Base-by-base conservation (phyloP, 352 stramenopile species). In the Achlya hypogyna region DNA sequence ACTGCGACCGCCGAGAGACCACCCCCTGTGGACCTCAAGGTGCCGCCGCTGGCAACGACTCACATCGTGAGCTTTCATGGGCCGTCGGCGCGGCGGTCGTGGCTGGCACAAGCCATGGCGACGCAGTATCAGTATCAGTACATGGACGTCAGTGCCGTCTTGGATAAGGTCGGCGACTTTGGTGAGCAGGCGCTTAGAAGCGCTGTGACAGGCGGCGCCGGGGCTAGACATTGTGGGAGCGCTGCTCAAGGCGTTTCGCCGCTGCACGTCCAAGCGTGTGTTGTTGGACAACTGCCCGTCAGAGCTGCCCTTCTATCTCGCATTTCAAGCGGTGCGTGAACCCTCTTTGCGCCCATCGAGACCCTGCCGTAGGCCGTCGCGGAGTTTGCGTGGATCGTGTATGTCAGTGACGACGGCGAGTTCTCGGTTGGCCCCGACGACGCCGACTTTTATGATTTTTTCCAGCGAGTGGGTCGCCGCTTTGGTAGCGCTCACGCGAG, bases 111-210 rank as follows among this genome's bases (percentile, higher is more conserved):
- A 18, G 12, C 45, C 22, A 51, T 64, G 1, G 54, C 54, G 16
- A 52, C 45, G 23, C 32, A 64, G 12, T 64, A 51, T 32, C 31
- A 32, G n/a, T 64, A 64, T 23, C 54, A 51, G n/a, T 64, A 64
- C 34, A 52, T 64, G 54, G 35, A 64, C 27, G 31, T 64, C n/a
- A 31, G 35, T 38, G 18, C 29, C 0, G 34, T 52, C 10, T 38
- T 64, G 20, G 34, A 64, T 14, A 64, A 64, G 54, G 54, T 64
- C 0, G 18, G 5, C 29, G 10, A n/a, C 20, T 45, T 6, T 4
- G 31, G 25, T 25, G 22, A 38, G 28, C n/a, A 20, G n/a, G 6
- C 38, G n/a, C 5, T 18, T 1, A 25, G 18, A 51, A 49, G 2
- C 1, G 45, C 9, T 9, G 25, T 0, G 10, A 38, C 23, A 64